Percentiles rank a stretch among this genome's conserved stretches.
These are phyloP conservation scores for Colletotrichum sp. DNA, from an alignment of 2,329 filamentous ascomycete genomes.

Conservation along the genomic window DNA sequence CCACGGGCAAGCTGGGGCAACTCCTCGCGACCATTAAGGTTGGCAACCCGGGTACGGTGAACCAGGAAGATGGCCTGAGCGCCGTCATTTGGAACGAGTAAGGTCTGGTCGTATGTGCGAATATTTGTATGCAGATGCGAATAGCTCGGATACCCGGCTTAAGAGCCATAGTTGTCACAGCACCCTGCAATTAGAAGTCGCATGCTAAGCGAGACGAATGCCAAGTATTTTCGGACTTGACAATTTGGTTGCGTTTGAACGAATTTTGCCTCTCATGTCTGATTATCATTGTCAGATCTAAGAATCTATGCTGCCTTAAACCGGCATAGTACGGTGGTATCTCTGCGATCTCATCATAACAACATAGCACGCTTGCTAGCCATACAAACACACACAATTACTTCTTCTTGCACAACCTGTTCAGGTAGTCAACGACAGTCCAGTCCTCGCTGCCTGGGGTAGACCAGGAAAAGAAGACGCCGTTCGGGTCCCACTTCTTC, in stretches of 20 bases:
- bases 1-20: conserved; percentile 59
- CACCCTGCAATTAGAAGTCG: neutral
- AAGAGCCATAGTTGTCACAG: neutral
- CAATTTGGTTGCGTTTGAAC: neutral
- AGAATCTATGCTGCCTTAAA: neutral
- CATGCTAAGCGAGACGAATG: neutral
- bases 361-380: neutral
- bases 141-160: neutral
- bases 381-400: neutral
- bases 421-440: conserved; percentile 16
- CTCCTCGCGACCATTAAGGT: conserved; percentile 46
- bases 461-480: conserved; percentile 44
- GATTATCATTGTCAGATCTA: neutral
- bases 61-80: conserved; percentile 53
- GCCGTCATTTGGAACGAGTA: conserved; percentile 55
- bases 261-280: neutral
- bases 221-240: neutral
- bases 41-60: conserved; percentile 41
- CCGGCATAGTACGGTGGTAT: neutral
- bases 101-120: neutral
- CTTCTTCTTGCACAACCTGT: conserved; percentile 19
- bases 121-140: neutral
- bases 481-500: conserved; percentile 51
- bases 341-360: neutral
- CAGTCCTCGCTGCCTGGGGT: conserved; percentile 21